Percentiles rank a stretch among this genome's conserved stretches.
These are phyloP conservation scores for Schwanniomyces pseudopolymorphus DNA, from an alignment of 805 yeast species.

Conservation along the genomic window DNA sequence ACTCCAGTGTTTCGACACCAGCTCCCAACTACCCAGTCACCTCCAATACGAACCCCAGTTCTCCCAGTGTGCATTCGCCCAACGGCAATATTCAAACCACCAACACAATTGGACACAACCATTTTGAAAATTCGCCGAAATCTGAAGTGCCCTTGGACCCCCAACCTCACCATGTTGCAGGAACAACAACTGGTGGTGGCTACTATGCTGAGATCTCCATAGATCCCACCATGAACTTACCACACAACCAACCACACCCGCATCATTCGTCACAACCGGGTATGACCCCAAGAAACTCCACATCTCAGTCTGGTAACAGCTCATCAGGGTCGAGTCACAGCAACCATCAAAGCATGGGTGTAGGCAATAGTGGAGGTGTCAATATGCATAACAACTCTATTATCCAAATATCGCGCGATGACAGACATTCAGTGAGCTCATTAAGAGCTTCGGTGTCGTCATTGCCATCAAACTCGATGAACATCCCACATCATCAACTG, in stretches of 20 bases:
- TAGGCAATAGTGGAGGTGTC: slow-evolving; percentile 28
- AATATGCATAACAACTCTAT: slow-evolving; percentile 37
- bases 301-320: slow-evolving; percentile 10
- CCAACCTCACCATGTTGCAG: slow-evolving; percentile 6
- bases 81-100: slow-evolving; percentile 9
- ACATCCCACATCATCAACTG: slow-evolving; percentile 47
- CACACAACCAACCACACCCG: slow-evolving; percentile 39
- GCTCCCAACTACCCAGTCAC: slow-evolving; percentile 15
- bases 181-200: slow-evolving; percentile 13
- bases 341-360: slow-evolving; percentile 9
- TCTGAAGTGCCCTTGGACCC: slow-evolving; percentile 15
- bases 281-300: slow-evolving; percentile 31
- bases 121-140: slow-evolving; percentile 24
- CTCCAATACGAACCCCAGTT: slow-evolving; percentile 8
- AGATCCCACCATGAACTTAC: slow-evolving; percentile 47
- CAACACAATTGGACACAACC: not conserved
- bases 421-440: slow-evolving; percentile 33
- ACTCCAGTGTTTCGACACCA: slow-evolving; percentile 28
- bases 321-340: not conserved
- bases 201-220: slow-evolving; percentile 44
- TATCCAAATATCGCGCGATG: slow-evolving; percentile 41
- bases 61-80: slow-evolving; percentile 23
- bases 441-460: slow-evolving; percentile 40
- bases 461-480: slow-evolving; percentile 45
- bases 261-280: slow-evolving; percentile 25